phyloP scores from a whole-genome alignment of 1,284 basidiomycete genomes.

The Fomitopsis pinicola region DNA sequence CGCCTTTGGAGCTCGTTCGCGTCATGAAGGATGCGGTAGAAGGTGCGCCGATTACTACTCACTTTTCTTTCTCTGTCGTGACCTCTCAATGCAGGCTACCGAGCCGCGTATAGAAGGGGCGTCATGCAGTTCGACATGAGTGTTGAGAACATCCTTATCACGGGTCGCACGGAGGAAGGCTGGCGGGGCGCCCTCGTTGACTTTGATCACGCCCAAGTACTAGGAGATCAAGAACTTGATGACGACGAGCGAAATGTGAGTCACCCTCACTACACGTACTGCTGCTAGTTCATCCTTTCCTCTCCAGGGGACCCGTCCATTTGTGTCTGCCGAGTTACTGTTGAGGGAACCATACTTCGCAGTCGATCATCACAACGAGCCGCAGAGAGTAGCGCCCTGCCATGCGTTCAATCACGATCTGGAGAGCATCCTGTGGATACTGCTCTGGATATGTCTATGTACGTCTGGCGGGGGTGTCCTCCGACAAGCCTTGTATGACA shows the following conservation, averaged over 20 bases:
- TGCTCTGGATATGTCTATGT: no score
- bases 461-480: no score
- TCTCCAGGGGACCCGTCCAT: background rate
- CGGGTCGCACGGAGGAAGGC: background rate
- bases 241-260: background rate
- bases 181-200: background rate
- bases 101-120: background rate
- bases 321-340: background rate
- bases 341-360: no score
- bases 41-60: no score
- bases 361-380: no score
- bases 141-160: background rate
- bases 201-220: background rate
- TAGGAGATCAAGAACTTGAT: background rate
- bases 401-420: background rate
- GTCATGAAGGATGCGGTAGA: background rate
- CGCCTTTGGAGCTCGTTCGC: background rate
- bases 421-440: no score
- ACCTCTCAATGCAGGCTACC: background rate
- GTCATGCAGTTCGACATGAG: background rate
- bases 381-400: background rate
- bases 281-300: no score
- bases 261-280: background rate
- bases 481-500: no score
- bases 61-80: no score